Evolutionary conservation across 2,329 filamentous ascomycete genomes (phyloP), one percentile per base, ranked within the genome.

Genomic region (Diplodia mutila): DNA sequence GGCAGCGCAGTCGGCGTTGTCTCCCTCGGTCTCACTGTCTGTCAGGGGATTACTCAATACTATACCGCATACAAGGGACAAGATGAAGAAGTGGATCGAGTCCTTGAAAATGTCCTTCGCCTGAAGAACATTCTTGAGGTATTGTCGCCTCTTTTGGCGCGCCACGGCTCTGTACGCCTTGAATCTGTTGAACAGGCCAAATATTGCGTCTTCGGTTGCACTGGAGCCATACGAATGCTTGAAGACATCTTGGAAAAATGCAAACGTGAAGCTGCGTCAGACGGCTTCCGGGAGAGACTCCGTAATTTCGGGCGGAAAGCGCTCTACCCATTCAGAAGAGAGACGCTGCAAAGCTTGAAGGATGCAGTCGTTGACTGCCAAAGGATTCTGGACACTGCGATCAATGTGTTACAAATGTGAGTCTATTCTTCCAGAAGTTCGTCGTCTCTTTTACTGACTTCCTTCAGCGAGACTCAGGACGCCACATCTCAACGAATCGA

Each of bases 21-120:
- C 2, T 70, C 68, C 4, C 67, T 70, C 32, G 67, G 70, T 2
- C 46, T 72, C 16, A 68, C 69, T 18, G 63, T 69, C 21, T 71
- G 66, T 21, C 70, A 71, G n/a, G 70, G 67, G 29, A 59, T 72
- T 12, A 53, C 67, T 37, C 32, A 63, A 23, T 70, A 69, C 49
- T 71, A 69, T 37, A 42, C 46, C 6, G 48, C 61, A 25, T 64
- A 21, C 32, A 64, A 64, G 14, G 61, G 32, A 1, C 61, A 64
- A 9, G 32, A 53, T 27, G 61, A 64, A 7, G 61, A 64, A 8
- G 29, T 64, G 2, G n/a, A 37, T 39, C 29, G 18, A 11, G 29
- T 14, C 4, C 7, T 52, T 3, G 61, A 42, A 12, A 42, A 25
- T 32, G 12, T 16, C 9, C 9, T 27, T 27, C 7, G 23, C 21